Evolutionary conservation across 495 filamentous ascomycete species (phyloP).

Genomic region (Tuber brumale): DNA sequence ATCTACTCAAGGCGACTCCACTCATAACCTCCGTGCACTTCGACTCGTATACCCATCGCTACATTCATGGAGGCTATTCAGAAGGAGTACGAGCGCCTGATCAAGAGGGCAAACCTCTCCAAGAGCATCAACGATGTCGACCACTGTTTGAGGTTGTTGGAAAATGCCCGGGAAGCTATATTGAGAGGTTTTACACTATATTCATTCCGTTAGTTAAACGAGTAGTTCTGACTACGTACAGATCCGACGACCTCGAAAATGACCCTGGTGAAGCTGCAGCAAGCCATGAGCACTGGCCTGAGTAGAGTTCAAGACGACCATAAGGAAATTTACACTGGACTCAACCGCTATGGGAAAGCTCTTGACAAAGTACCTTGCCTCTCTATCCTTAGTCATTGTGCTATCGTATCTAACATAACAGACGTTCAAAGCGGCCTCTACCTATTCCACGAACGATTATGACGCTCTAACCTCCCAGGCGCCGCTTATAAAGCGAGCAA

Average conservation of each 20-base stretch:
- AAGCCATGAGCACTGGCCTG: slow-evolving; percentile 68
- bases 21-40: background rate
- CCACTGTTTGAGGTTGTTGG: slow-evolving; percentile 67
- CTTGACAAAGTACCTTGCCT: slow-evolving; percentile 62
- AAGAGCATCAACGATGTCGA: slow-evolving; percentile 72
- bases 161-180: slow-evolving; percentile 62
- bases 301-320: slow-evolving; percentile 70
- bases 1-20: background rate
- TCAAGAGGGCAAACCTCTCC: slow-evolving; percentile 60
- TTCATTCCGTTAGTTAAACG: slow-evolving; percentile 12
- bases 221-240: slow-evolving; percentile 36
- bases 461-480: slow-evolving; percentile 73
- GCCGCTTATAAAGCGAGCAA: slow-evolving; percentile 77
- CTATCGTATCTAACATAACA: slow-evolving; percentile 39
- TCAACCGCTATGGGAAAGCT: slow-evolving; percentile 74
- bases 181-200: slow-evolving; percentile 50
- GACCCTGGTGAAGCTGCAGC: slow-evolving; percentile 75
- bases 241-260: slow-evolving; percentile 64
- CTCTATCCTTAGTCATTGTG: slow-evolving; percentile 11
- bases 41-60: background rate
- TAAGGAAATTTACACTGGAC: slow-evolving; percentile 67
- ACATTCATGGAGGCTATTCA: slow-evolving; percentile 61
- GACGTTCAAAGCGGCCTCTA: slow-evolving; percentile 73
- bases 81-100: slow-evolving; percentile 65
- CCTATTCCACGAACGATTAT: slow-evolving; percentile 71